A percentile compares a stretch with the other conserved stretches of the same genome.
Conservation (phyloP, 352 stramenopile genomes). For the Pythium aristosporum region DNA sequence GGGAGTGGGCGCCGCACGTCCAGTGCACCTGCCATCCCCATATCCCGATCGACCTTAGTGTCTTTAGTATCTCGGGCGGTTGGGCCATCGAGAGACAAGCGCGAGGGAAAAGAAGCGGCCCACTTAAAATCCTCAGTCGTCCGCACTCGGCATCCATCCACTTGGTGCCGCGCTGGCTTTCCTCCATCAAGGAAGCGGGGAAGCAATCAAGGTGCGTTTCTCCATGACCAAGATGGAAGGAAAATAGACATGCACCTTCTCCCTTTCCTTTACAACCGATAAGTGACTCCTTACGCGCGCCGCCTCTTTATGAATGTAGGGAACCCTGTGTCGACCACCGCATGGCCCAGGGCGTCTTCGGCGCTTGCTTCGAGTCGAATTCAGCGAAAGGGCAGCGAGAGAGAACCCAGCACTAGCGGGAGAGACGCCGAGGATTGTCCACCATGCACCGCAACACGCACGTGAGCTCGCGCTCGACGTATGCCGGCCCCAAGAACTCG, state of each 20-base stretch:
- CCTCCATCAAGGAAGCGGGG: neutral
- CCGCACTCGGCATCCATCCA: too few species aligned
- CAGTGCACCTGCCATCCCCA: too few species aligned
- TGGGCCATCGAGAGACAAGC: too few species aligned
- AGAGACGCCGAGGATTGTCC: neutral
- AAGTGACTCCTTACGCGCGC: neutral
- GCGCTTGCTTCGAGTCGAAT: too few species aligned
- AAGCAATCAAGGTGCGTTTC: neutral
- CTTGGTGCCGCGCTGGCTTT: neutral
- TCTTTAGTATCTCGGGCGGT: too few species aligned
- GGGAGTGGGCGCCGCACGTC: too few species aligned
- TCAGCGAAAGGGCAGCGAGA: too few species aligned
- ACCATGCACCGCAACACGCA: constrained; percentile 20
- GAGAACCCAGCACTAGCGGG: neutral
- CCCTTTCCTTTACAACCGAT: neutral
- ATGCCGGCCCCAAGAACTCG: constrained; percentile 19
- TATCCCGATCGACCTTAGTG: too few species aligned
- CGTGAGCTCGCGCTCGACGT: constrained; percentile 12
- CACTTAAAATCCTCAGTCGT: too few species aligned
- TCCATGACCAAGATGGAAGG: neutral
- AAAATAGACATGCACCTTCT: neutral
- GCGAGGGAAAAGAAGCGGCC: neutral
- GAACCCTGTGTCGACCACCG: too few species aligned
- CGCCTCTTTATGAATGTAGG: neutral
- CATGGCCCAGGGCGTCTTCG: neutral